Evolutionary conservation across 2,329 filamentous ascomycete genomes (phyloP), one percentile per base, ranked within the genome.

Genomic region (Rachicladosporium sp.): DNA sequence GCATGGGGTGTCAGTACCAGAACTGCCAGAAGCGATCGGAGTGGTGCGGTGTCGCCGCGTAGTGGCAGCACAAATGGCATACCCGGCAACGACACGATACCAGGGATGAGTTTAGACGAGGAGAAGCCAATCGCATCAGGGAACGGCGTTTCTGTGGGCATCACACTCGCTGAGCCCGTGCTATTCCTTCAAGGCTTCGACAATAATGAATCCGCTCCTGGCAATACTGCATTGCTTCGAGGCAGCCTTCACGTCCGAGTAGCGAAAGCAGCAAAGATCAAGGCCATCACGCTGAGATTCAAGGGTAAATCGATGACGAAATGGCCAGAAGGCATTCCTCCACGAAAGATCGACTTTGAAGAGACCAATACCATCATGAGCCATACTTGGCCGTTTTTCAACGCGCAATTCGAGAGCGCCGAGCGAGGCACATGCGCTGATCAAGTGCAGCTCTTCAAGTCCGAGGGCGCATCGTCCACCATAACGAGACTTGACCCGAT

Each of bases 241-340:
- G 91, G 91, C 11, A 87, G 79, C 48, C 62, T 98, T 41, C 80
- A 84, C 52, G 59, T 98, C 31, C 80, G 80, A 43, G 74, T 96
- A 9, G 80, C 82, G 34, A 96, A 96, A 57, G 82, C 84, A 48
- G 78, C 87, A 35, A 98, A 98, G 63, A 79, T 98, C 49, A 95
- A 94, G 66, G 81, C 85, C 3, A 75, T 98, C 15, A 87, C 82
- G 4, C 69, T 98, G 38, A 89, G 84, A 52, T 83, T 98, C 50
- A 75, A 80, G 31, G 91, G 89, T 23, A 81, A 78, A 56, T 85
- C 87, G 3, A 76, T 82, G 47, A 96, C 91, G 1, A 87, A 94
- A 56, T 98, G 91, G 91, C 89, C 91, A 10, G 91, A 96, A 66
- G 77, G 87, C 37, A 91, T 96, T 23, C 89, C 91, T 3, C 87